Conservation (phyloP, 2,329 filamentous ascomycete genomes). For the Pestalotiopsis sp. region DNA sequence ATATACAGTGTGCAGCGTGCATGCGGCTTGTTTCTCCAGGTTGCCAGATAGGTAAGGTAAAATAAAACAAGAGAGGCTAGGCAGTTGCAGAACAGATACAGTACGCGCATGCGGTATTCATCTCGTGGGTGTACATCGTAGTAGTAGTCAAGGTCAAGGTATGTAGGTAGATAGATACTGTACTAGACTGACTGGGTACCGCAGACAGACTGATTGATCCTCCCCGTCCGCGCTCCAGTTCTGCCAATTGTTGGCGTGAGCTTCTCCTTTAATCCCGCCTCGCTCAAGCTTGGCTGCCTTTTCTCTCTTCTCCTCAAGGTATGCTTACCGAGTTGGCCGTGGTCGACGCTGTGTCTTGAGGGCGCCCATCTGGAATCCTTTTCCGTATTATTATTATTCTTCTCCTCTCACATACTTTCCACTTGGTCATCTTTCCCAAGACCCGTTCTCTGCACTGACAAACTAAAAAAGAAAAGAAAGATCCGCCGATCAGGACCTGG, state of each 20-base stretch:
- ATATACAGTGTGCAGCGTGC: not conserved
- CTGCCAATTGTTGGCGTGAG: not conserved
- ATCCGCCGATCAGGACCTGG: not conserved
- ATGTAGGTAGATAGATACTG: no score
- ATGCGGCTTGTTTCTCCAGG: not conserved
- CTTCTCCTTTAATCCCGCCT: conserved; percentile 3
- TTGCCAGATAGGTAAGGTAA: no score
- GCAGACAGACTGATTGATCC: not conserved
- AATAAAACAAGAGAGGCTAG: not conserved
- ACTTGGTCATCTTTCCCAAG: not conserved
- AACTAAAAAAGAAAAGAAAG: not conserved
- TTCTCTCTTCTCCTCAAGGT: not conserved
- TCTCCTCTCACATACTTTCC: not conserved
- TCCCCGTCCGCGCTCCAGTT: not conserved
- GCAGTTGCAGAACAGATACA: not conserved
- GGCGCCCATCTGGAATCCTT: not conserved
- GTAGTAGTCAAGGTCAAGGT: not conserved
- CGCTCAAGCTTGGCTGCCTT: not conserved
- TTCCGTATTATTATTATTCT: not conserved
- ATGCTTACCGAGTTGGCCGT: not conserved
- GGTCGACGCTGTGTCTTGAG: not conserved
- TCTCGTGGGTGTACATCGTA: not conserved
- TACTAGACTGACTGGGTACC: not conserved
- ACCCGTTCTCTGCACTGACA: not conserved
- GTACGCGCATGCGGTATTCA: not conserved